Evolutionary conservation across 768 basidiomycete genomes (phyloP).

Genomic region (Filobasidium floriforme): DNA sequence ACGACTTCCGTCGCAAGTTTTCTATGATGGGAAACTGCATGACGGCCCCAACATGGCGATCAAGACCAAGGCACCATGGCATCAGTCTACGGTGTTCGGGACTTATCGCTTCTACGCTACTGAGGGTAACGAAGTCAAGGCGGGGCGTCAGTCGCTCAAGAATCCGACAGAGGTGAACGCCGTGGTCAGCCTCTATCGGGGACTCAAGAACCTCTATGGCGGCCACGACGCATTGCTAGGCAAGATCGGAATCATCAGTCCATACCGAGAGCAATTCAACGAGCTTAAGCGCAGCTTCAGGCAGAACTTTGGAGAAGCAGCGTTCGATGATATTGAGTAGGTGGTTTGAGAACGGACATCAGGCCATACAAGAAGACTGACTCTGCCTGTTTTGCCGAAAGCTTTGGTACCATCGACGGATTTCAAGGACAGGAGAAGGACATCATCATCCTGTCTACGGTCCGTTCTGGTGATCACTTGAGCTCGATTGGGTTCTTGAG

Average conservation of each 20-base stretch:
- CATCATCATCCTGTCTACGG: slow-evolving; percentile 93
- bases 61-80: slow-evolving; percentile 82
- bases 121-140: slow-evolving; percentile 57
- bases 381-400: slow-evolving; percentile 11
- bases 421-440: slow-evolving; percentile 99
- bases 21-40: slow-evolving; percentile 69
- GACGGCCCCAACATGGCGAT: slow-evolving; percentile 83
- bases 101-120: slow-evolving; percentile 88
- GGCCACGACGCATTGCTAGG: slow-evolving; percentile 51
- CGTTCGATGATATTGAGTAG: slow-evolving; percentile 62
- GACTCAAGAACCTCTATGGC: slow-evolving; percentile 58
- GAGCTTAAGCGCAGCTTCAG: slow-evolving; percentile 67
- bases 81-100: slow-evolving; percentile 65
- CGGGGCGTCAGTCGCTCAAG: slow-evolving; percentile 62
- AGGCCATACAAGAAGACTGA: neutral
- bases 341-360: slow-evolving; percentile 13
- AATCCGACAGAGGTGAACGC: slow-evolving; percentile 67
- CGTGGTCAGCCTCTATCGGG: slow-evolving; percentile 67
- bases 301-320: slow-evolving; percentile 61
- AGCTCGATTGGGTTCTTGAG: slow-evolving; percentile 78
- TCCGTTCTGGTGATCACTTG: slow-evolving; percentile 80
- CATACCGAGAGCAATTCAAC: slow-evolving; percentile 83
- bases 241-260: slow-evolving; percentile 69
- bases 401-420: slow-evolving; percentile 94
- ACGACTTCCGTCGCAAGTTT: slow-evolving; percentile 72